Base-by-base conservation (phyloP, 257 asterid species). In the Fraxinus quadrangulata region DNA sequence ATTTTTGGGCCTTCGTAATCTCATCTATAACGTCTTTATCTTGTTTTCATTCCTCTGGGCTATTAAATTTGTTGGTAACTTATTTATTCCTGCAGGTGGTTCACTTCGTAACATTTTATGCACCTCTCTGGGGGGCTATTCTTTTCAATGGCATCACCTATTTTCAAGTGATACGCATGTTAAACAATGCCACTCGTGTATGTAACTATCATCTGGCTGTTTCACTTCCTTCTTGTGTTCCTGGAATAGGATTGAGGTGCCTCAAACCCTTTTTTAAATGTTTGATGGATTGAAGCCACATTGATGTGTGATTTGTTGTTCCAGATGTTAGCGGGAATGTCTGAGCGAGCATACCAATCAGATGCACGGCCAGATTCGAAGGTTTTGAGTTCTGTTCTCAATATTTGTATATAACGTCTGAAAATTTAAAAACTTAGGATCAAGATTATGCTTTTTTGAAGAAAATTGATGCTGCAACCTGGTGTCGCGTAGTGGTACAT, bases 81-180 rank as follows among this genome's bases (percentile, higher is more conserved):
- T 74, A 11, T 68, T 49, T 80, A 28, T 78, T 71, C 72, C 73
- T 85, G 90, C 96, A 96, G 99, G 93, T 76, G 72, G 92, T 92
- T 81, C 98, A 96, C 83, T 90, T 96, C 71, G 71, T 92, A 71
- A 96, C 99, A 28, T 96, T 96, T 83, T 96, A 96, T 85, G 94
- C 97, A 68, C 98, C 99, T 74, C 92, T 96, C 65, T 96, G 99
- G 97, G 94, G 93, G 74, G 99, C 99, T 40, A 92, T 93, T 88
- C 97, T 96, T 72, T 96, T 96, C 93, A 93, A 96, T 31, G 98
- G 93, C 70, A 77, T 96, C 89, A 92, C 97, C 86, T 96, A 93
- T 86, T 94, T 93, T 84, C 98, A 96, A 90, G 99, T 92, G 76
- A 96, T 96, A 88, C 94, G 99, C 84, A 93, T 96, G 99, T 78